Percentiles rank a stretch among this genome's conserved stretches.
Evolutionary conservation across 208 protist genomes (phyloP).

Genomic region (Phytomonas francai): DNA sequence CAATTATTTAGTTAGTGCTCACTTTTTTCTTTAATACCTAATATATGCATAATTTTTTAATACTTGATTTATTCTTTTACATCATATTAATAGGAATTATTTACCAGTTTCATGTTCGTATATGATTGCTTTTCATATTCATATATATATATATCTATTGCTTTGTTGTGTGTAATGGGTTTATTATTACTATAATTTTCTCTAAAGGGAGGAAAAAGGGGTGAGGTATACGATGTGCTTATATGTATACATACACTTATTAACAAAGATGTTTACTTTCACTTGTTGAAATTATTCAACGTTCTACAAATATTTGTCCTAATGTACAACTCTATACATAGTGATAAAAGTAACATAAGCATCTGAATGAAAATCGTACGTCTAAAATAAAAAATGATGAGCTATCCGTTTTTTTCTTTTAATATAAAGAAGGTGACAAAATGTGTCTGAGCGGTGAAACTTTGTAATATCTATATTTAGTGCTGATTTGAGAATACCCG

Average conservation of each 20-base stretch:
- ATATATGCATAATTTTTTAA: slow-evolving; percentile 3
- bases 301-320: background rate
- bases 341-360: background rate
- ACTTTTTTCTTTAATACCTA: background rate
- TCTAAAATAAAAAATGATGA: background rate
- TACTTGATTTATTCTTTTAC: slow-evolving; percentile 4
- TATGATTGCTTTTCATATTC: slow-evolving; percentile 1
- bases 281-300: background rate
- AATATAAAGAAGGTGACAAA: background rate
- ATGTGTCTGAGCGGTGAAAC: background rate
- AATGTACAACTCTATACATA: background rate
- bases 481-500: background rate
- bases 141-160: slow-evolving; percentile 10
- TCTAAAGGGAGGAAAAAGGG: background rate
- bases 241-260: slow-evolving; percentile 3
- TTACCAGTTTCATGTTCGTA: background rate
- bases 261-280: background rate
- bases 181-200: slow-evolving; percentile 4
- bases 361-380: background rate
- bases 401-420: background rate
- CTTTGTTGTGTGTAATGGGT: background rate
- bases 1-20: background rate
- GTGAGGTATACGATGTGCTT: background rate
- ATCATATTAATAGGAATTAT: background rate
- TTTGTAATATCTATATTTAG: background rate